Evolutionary conservation across 352 stramenopile genomes (phyloP), one percentile per base, ranked within the genome.

Genomic region (Phytophthora meadii): DNA sequence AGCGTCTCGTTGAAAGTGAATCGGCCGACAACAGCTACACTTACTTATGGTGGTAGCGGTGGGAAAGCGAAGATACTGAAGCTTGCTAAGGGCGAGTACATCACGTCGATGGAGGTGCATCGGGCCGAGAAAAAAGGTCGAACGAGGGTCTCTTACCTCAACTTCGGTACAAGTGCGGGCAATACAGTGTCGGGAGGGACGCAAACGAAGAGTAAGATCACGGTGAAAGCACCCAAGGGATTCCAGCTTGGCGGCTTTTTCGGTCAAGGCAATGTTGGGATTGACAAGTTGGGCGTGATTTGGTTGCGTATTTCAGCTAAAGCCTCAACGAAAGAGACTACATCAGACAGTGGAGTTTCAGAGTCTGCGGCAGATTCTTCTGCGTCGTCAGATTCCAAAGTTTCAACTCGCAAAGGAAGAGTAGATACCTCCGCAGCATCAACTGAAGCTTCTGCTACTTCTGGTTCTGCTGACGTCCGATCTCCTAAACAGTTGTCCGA

Each of bases 161-260:
- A 48, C 5, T 62, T 74, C 12, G 40, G 22, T 1, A 70, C 66
- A 14, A 74, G 51, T 41, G 55, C 51, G 10, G 66, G 66, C 1
- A 70, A 70, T 14, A 24, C 45, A 3, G 54, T 70, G 3, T 34
- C 42, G 8, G 60, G 48, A 17, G 66, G 66, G 1, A 56, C 61
- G 0, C 30, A 52, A 50, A 68, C 66, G n/a, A 30, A 67, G 12
- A 48, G 24, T 14, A 70, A 60, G 25, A 46, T 47, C n/a, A 64
- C 37, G 10, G 61, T 70, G 2, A 67, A 11, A 2, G 66, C 66
- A 8, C 66, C 66, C 0, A 40, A 70, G 10, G 66, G 66, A 1
- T 74, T 70, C 34, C 66, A 74, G 22, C 55, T 74, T 30, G 66
- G 60, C 12, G 66, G 66, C 1, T 70, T 74, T 25, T 62, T 62